phyloP scores from a whole-genome alignment of 495 filamentous ascomycete species.

The Daldinia childiae region DNA sequence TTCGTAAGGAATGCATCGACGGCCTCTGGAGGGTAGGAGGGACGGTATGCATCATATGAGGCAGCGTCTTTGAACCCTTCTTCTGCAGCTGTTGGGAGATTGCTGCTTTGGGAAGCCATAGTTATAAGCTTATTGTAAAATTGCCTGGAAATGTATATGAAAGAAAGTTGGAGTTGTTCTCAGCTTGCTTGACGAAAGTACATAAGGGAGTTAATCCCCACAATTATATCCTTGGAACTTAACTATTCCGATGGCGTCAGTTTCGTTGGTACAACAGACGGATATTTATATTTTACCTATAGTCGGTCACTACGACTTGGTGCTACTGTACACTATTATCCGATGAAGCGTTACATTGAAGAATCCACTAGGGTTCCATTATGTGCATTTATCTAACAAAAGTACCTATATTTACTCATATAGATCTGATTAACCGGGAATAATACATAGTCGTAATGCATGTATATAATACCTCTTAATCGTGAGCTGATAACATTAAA shows the following conservation, averaged over 20 bases:
- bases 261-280: conserved; percentile 14
- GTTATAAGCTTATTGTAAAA: not conserved
- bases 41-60: conserved; percentile 68
- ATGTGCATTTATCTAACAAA: not conserved
- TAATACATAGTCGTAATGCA: too few species aligned
- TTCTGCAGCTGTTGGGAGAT: conserved; percentile 44
- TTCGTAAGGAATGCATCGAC: conserved; percentile 62
- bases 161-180: not conserved
- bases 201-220: not conserved
- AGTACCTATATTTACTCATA: not conserved
- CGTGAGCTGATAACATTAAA: too few species aligned
- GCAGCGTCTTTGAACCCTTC: conserved; percentile 66
- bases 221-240: conserved; percentile 3
- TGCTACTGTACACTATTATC: conserved; percentile 6
- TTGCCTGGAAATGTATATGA: not conserved
- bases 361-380: not conserved
- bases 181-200: not conserved
- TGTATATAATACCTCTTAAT: too few species aligned
- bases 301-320: conserved; percentile 1
- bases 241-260: conserved; percentile 25
- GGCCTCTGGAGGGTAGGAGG: conserved; percentile 65
- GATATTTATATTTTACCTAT: conserved; percentile 5
- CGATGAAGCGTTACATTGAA: not conserved
- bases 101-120: conserved; percentile 37
- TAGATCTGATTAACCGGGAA: not conserved